Evolutionary conservation across 768 basidiomycete genomes (phyloP), one percentile per base, ranked within the genome.

Genomic region (Coprinopsis strossmayeri): DNA sequence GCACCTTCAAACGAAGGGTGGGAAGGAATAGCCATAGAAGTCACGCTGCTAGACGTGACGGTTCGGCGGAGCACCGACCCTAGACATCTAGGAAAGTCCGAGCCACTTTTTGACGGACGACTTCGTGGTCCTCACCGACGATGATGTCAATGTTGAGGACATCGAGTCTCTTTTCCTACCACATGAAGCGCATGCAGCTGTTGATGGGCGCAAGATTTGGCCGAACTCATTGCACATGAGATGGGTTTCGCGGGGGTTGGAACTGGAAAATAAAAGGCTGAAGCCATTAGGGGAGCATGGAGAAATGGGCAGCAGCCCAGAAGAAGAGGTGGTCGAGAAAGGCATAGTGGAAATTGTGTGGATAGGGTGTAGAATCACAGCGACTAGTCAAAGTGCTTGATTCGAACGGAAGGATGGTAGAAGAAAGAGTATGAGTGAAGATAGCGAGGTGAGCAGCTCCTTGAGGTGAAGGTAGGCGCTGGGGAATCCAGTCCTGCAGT

Each of bases 331-430:
- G 25, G 52, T 34, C 25, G 39, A 44, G 52, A 46, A 47, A 42
- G 52, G 35, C 48, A 50, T 50, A 13, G 48, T 28, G 23, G n/a
- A 32, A 28, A 32, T 30, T 9, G 38, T 20, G 34, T 17, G 27
- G 28, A 42, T 32, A 34, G 30, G 35, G 12, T 17, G 23, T n/a
- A 25, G 21, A 50, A 53, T 49, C 48, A 41, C 24, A 50, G 52
- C 52, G 45, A 53, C 52, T 53, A 53, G 35, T 53, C 52, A 53
- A 53, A 50, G 52, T 42, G 52, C 52, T 49, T 50, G 49, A 50
- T 45, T 40, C 27, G 24, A 28, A 21, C 7, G 18, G 39, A 27
- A 17, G 9, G 41, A 24, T 28, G 28, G 18, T 5, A 26, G 37
- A 18, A 40, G 28, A 48, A 23, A 30, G 38, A 21, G 18, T 9